Evolutionary conservation across 2,329 filamentous ascomycete species (phyloP), one percentile per base, ranked within the genome.

Genomic region (Aspergillus sp.): DNA sequence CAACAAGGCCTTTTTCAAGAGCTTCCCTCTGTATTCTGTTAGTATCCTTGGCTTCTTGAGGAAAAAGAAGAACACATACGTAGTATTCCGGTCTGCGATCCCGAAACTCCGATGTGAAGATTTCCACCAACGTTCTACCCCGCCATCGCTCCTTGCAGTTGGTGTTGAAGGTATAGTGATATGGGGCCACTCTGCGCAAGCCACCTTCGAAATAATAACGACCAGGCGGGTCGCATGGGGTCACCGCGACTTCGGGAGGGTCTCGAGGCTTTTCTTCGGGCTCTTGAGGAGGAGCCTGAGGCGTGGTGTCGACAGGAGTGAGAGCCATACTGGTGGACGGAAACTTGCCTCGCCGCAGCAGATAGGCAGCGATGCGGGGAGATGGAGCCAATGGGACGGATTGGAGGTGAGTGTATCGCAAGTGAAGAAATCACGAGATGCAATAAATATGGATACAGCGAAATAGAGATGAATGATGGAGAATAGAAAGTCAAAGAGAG

Each of bases 71-170:
- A 27, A 19, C 29, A 68, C 75, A 49, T 72, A 83, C 84, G 70
- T 97, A 98, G 71, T 98, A 98, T 57, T 87, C 85, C 29, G 82
- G 65, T 0, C 89, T 83, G 12, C 93, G 76, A 68, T 98, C 93
- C 55, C 93, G 82, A 63, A 98, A 98, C 67, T 98, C 93, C 61
- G 85, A 83, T 36, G 83, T 78, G 67, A 96, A 98, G 38, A 98
- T 87, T 38, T 96, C 89, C 40, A 95, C 74, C 37, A 98, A 72
- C 47, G 79, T 77, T 32, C 88, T 78, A 29, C 85, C 88, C 43
- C 91, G 80, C 93, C 93, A 98, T 66, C 93, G 78, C 70, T 95
- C 79, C 69, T 97, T 98, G 74, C 88, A 93, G 70, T 82, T 89
- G 0, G 91, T 96, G 62, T 95, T 94, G 74, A 96, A 96, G 3